phyloP scores from a whole-genome alignment of 441 rosid species.

The Manihot esculenta region DNA sequence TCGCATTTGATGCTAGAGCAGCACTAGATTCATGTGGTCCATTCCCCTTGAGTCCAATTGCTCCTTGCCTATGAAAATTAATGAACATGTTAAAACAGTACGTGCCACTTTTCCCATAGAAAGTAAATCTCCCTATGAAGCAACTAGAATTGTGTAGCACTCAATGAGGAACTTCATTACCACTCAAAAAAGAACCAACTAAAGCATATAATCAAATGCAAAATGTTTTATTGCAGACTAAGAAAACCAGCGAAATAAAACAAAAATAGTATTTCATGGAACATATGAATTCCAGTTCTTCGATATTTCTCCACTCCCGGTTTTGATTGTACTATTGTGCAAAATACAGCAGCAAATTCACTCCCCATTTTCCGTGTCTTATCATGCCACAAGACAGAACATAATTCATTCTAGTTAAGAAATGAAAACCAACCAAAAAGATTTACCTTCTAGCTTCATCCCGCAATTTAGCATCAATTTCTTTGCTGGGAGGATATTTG shows the following conservation, averaged over 20 bases:
- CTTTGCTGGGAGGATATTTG: slow-evolving; percentile 93
- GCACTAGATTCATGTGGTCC: slow-evolving; percentile 38
- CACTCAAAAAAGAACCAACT: neutral
- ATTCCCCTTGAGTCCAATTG: slow-evolving; percentile 39
- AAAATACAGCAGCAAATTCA: neutral
- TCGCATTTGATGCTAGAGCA: slow-evolving; percentile 30
- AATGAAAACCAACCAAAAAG: slow-evolving; percentile 2
- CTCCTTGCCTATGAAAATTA: slow-evolving; percentile 45
- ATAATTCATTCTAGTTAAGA: neutral
- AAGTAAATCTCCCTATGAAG: slow-evolving; percentile 8
- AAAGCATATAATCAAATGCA: neutral
- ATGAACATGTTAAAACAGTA: slow-evolving; percentile 19
- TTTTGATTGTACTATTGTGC: neutral
- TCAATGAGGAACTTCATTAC: neutral
- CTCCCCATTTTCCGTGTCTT: neutral
- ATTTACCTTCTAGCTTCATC: slow-evolving; percentile 65
- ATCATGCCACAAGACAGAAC: neutral
- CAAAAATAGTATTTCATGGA: neutral
- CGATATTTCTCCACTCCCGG: neutral
- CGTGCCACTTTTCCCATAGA: neutral
- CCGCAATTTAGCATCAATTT: slow-evolving; percentile 72
- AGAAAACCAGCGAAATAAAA: neutral
- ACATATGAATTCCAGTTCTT: no score
- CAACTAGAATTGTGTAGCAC: neutral
- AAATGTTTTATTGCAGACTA: neutral